Conservation (phyloP, 306 rosid species). For the Cyclanthera cordifolia region DNA sequence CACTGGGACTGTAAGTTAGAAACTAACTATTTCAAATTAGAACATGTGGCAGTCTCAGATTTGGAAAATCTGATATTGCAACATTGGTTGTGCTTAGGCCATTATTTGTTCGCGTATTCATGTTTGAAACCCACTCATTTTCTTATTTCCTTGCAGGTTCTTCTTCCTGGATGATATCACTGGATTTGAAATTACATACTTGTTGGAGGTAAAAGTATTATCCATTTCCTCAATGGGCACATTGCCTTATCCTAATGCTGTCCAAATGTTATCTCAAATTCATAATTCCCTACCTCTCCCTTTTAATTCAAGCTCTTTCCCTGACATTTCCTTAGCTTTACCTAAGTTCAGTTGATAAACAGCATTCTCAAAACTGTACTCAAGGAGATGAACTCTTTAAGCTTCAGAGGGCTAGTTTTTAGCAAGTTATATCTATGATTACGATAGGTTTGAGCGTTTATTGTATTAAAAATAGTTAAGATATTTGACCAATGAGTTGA, state of each 20-base stretch:
- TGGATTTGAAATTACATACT: conserved; percentile 71
- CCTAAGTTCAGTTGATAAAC: too few relatives aligned
- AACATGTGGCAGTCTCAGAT: not conserved
- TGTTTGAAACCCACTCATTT: not conserved
- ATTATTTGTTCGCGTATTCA: not conserved
- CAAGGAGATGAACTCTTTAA: too few relatives aligned
- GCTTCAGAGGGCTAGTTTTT: too few relatives aligned
- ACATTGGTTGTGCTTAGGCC: not conserved
- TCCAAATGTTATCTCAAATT: not conserved
- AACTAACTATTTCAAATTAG: not conserved
- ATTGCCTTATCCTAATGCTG: too few relatives aligned
- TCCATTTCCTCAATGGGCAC: too few relatives aligned
- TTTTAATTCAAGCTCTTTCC: not conserved
- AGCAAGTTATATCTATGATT: too few relatives aligned
- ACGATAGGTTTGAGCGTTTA: too few relatives aligned
- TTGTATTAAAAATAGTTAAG: too few relatives aligned
- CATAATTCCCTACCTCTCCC: not conserved
- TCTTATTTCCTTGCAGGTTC: conserved; percentile 40
- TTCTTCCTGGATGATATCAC: conserved; percentile 90
- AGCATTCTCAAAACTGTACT: too few relatives aligned
- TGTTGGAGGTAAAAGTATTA: conserved; percentile 44
- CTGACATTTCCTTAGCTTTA: not conserved
- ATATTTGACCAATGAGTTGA: too few relatives aligned
- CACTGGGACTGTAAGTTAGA: conserved; percentile 66
- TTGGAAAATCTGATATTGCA: not conserved